Evolutionary conservation across 768 basidiomycete species (phyloP), one percentile per base, ranked within the genome.

Genomic region (Trametes meyenii): DNA sequence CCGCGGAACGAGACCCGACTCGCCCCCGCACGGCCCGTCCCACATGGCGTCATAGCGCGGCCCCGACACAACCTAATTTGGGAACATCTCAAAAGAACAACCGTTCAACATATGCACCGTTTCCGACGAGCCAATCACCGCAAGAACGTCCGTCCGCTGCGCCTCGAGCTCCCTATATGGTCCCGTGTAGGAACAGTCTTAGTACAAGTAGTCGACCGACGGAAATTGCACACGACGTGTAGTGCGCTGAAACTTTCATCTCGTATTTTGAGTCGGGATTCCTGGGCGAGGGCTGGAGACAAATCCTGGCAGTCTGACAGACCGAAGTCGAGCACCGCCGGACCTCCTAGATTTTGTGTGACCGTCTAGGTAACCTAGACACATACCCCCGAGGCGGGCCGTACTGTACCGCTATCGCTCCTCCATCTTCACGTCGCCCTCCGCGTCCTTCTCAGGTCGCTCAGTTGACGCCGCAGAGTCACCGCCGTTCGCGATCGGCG

Each of bases 351-450:
- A 33, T 33, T 33, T 8, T 33, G 29, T 33, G 4, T 33, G 29
- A 33, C 29, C 29, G 29, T 33, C 29, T 33, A 33, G 29, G 29
- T 33, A 8, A 33, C 29, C 29, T 38, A 40, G 23, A 58, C 26
- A 21, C 40, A 26, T 40, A 49, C 23, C 46, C 48, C 12, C n/a
- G n/a, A n/a, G 29, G 29, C 29, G 29, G 29, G 29, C 35, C 19
- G 36, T 17, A n/a, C 45, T 17, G 12, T 24, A 24, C 14, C 36
- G 19, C 50, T 55, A 56, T 56, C 54, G 60, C 49, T 66, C 66
- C 52, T 71, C 70, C 72, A 71, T 70, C 60, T 71, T 72, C 44
- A 70, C 67, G 60, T 72, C 72, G 46, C 65, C 68, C 36, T 66
- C 69, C 17, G 24, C 53, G 19, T 71, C 69, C 48, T 61, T 54